These are phyloP conservation scores for Sporisorium scitamineum DNA, from an alignment of 1,284 basidiomycete species.

Conservation along the genomic window DNA sequence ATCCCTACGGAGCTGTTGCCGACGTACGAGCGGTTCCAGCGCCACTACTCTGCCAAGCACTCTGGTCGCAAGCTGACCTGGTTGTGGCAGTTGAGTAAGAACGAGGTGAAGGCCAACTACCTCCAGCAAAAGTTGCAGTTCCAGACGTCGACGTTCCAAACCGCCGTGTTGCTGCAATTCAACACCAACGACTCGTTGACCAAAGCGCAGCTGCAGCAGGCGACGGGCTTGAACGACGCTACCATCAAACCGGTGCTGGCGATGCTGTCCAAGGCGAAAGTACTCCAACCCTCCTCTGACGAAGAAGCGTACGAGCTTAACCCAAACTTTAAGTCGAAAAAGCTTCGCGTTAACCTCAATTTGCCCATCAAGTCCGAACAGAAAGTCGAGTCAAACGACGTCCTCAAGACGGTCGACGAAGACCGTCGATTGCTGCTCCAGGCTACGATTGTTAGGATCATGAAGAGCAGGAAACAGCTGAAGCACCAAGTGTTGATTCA, in stretches of 20 bases:
- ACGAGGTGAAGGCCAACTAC: slow-evolving; percentile 93
- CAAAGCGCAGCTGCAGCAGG: slow-evolving; percentile 81
- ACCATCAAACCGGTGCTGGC: slow-evolving; percentile 85
- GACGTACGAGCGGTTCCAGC: slow-evolving; percentile 90
- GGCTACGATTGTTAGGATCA: slow-evolving; percentile 95
- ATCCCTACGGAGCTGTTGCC: slow-evolving; percentile 88
- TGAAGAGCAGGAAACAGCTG: slow-evolving; percentile 96
- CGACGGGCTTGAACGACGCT: slow-evolving; percentile 86
- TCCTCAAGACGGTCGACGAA: slow-evolving; percentile 95
- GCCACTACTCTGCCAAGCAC: slow-evolving; percentile 94
- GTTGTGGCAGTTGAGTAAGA: slow-evolving; percentile 98
- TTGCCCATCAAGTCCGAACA: slow-evolving; percentile 93
- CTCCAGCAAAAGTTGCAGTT: slow-evolving; percentile 94
- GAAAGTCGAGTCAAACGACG: slow-evolving; percentile 89
- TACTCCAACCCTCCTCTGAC: slow-evolving; percentile 75
- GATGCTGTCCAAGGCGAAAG: slow-evolving; percentile 87
- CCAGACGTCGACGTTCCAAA: slow-evolving; percentile 94
- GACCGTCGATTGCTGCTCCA: slow-evolving; percentile 97
- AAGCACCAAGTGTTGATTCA: slow-evolving; percentile 94
- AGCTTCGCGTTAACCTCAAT: slow-evolving; percentile 85
- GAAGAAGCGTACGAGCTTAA: slow-evolving; percentile 83
- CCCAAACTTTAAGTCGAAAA: slow-evolving; percentile 88
- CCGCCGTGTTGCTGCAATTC: slow-evolving; percentile 93
- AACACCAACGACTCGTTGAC: slow-evolving; percentile 86
- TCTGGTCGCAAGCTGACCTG: slow-evolving; percentile 94